Evolutionary conservation across 192 early-diverging fungal species (phyloP), one percentile per base, ranked within the genome.

Genomic region (Chytriomyces sp.): DNA sequence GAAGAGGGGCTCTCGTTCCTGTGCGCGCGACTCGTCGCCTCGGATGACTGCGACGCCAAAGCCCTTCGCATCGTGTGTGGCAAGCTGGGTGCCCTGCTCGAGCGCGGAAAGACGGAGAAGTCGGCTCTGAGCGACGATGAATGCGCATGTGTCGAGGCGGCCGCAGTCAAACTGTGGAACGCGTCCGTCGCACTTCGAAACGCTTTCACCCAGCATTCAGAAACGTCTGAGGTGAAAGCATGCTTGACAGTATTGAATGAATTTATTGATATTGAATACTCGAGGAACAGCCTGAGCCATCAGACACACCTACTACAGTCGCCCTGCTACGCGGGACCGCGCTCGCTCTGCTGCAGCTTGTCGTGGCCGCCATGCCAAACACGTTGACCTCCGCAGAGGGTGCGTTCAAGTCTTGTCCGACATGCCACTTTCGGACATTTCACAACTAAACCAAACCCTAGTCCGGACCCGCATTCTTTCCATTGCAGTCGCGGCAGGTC

Each of bases 281-380:
- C n/a, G n/a, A n/a, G n/a, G n/a, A n/a, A 49, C 44, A 19, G 44
- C 44, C 22, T 22, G 22, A 49, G 14, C 12, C 22, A 19, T 22
- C 44, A 49, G 12, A 19, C 44, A 49, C 44, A 49, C 12, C 17
- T 2, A 2, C 57, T 54, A 41, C 56, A 10, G 55, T 70, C 33
- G 68, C 56, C n/a, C 54, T 31, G 7, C 57, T 70, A 26, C 68
- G 68, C 39, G 68, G 68, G 4, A 33, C 54, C 25, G 49, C 68
- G 19, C 39, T 70, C 10, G 28, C 40, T 33, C 25, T 70, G 22
- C 12, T 59, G 8, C 41, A 59, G 37, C 26, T 70, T 25, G 68
- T n/a, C 0, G 28, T n/a, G 25, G 38, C 26, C 22, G 8, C 14
- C 6, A 37, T 17, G 14, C 14, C 44, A 19, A 22, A 22, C 12